These are phyloP conservation scores for Zygosaccharomyces pseudorouxii DNA, from an alignment of 805 yeast genomes.

Conservation along the genomic window DNA sequence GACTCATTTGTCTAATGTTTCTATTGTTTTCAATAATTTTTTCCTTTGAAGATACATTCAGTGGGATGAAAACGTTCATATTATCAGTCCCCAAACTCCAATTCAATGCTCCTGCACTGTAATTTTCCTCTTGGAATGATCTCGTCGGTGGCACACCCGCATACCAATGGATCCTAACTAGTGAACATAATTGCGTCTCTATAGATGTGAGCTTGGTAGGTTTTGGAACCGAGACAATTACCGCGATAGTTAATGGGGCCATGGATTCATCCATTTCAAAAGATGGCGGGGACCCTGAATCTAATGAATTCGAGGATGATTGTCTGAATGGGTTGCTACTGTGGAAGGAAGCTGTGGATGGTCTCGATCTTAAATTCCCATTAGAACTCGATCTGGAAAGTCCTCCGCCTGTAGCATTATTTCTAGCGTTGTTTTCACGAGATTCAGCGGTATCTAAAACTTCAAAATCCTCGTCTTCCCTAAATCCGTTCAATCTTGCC, in stretches of 20 bases:
- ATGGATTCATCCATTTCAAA: slow-evolving; percentile 20
- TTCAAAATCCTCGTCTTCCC: slow-evolving; percentile 12
- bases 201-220: slow-evolving; percentile 39
- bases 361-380: background rate
- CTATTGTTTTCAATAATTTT: slow-evolving; percentile 24
- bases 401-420: background rate
- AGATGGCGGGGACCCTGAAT: background rate
- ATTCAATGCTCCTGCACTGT: slow-evolving; percentile 43
- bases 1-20: slow-evolving; percentile 13
- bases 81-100: slow-evolving; percentile 44
- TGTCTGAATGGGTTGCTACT: slow-evolving; percentile 1
- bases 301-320: background rate
- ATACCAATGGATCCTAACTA: slow-evolving; percentile 49
- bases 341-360: background rate
- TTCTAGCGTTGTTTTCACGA: background rate
- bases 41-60: slow-evolving; percentile 21
- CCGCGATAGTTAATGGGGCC: slow-evolving; percentile 51
- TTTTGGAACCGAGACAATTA: slow-evolving; percentile 43
- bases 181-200: slow-evolving; percentile 41
- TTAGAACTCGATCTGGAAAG: background rate
- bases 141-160: slow-evolving; percentile 48
- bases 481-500: slow-evolving; percentile 24
- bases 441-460: slow-evolving; percentile 6
- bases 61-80: slow-evolving; percentile 42
- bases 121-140: slow-evolving; percentile 42